Evolutionary conservation across 306 rosid species (phyloP).

Genomic region (Pyrus communis): DNA sequence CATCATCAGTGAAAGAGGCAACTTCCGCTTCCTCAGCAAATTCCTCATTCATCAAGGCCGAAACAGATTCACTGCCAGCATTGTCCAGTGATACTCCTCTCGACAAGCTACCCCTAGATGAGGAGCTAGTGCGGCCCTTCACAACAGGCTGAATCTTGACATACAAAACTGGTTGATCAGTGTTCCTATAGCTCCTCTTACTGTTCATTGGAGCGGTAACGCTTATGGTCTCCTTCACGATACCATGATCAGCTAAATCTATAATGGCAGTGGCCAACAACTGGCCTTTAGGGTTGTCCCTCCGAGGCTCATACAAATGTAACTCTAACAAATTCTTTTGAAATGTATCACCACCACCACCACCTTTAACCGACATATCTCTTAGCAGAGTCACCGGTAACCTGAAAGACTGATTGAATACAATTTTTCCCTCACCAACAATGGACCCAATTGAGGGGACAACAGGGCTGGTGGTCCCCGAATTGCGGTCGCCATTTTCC

Average conservation of each 20-base stretch:
- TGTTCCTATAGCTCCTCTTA: slow-evolving; percentile 74
- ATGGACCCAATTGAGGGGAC: slow-evolving; percentile 55
- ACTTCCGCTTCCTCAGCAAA: slow-evolving; percentile 69
- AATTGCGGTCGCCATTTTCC: slow-evolving; percentile 79
- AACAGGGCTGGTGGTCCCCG: slow-evolving; percentile 72
- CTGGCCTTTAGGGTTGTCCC: slow-evolving; percentile 87
- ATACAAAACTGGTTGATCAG: slow-evolving; percentile 60
- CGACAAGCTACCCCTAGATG: slow-evolving; percentile 38
- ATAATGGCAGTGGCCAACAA: slow-evolving; percentile 66
- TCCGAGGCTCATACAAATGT: slow-evolving; percentile 71
- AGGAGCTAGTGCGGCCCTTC: slow-evolving; percentile 38
- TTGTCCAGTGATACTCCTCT: slow-evolving; percentile 42
- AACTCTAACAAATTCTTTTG: slow-evolving; percentile 80
- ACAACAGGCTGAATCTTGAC: slow-evolving; percentile 60
- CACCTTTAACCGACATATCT: slow-evolving; percentile 57
- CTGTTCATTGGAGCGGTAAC: slow-evolving; percentile 58
- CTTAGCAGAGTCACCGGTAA: slow-evolving; percentile 58
- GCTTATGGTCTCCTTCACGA: slow-evolving; percentile 49
- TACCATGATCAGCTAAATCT: slow-evolving; percentile 83
- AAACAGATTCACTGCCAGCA: slow-evolving; percentile 51
- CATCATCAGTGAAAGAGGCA: slow-evolving; percentile 79
- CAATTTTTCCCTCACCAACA: slow-evolving; percentile 74
- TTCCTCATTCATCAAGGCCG: slow-evolving; percentile 59
- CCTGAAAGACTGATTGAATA: slow-evolving; percentile 70
- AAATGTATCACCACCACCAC: slow-evolving; percentile 51